Conservation (phyloP, 306 rosid species). For the Trifolium repens region DNA sequence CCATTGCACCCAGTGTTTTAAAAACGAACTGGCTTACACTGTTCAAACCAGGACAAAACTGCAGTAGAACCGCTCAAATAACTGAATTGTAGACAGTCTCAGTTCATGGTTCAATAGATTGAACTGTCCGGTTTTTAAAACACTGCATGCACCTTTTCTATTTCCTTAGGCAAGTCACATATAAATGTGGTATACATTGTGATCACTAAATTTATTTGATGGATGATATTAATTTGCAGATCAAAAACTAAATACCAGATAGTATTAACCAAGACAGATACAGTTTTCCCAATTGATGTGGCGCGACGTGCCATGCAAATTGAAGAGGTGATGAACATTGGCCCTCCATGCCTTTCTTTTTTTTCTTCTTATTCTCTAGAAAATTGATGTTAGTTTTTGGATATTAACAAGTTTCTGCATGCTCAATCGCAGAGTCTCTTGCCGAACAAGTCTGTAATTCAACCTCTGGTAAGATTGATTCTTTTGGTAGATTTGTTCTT, state of each 20-base stretch:
- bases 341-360: not conserved
- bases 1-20: not conserved
- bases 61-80: not conserved
- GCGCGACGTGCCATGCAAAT: conserved; percentile 93
- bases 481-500: conserved; percentile 38
- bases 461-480: conserved; percentile 72
- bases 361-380: not conserved
- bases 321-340: conserved; percentile 76
- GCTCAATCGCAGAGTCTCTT: conserved; percentile 62
- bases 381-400: conserved; percentile 17
- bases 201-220: conserved; percentile 32
- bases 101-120: not conserved
- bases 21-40: not conserved
- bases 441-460: conserved; percentile 70
- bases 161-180: not conserved
- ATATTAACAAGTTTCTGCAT: conserved; percentile 44
- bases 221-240: conserved; percentile 53
- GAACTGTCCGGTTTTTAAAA: not conserved
- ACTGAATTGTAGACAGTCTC: not conserved
- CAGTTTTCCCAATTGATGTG: conserved; percentile 85
- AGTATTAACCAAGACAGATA: conserved; percentile 82
- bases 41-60: not conserved
- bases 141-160: not conserved
- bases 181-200: conserved; percentile 4
- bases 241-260: conserved; percentile 89